Evolutionary conservation across 202 grass and related monocot genomes (phyloP), one percentile per base, ranked within the genome.

Genomic region (Miscanthus sacchariflorus): DNA sequence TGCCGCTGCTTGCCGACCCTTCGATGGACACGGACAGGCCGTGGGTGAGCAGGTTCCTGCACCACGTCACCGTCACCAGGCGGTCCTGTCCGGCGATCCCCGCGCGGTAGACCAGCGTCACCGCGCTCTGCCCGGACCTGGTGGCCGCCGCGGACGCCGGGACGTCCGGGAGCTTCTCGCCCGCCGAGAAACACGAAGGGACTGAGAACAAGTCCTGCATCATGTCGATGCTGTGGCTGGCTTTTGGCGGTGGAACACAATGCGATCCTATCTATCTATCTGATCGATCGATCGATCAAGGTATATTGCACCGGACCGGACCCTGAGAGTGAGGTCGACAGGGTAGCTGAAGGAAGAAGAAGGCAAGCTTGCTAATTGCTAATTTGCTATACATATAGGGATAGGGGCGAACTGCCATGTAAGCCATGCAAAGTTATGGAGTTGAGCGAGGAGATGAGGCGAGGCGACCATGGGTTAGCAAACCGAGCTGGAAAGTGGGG

Each of bases 161-260:
- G 15, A 71, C 68, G 48, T 88, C 85, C 18, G 83, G 58, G 14
- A 89, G 81, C 85, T 94, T 93, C 80, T 94, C 92, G 5, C 85
- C 91, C 19, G 93, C 86, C 36, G 88, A 90, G 80, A 98, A 98
- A 40, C 93, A 98, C 7, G 93, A 98, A 45, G 93, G 93, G 39
- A 94, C 87, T 5, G 86, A 92, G 49, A 95, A 91, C 50, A 91
- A 15, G 73, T 96, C 92, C 77, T 98, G 96, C 96, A 98, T 95
- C 83, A 13, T 95, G 40, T 21, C 50, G 50, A 54, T 54, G 50
- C 50, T 54, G 50, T 54, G 50, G 42, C 74, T 76, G 74, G 28
- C 48, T 50, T 58, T 36, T 38, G 50, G 30, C 36, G 48, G 30
- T 21, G 48, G 72, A 28, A 76, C 73, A 18, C 43, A 8, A 50